A percentile compares a stretch with the other conserved stretches of the same genome.
These are phyloP conservation scores for Monosporozyma servazzii DNA, from an alignment of 805 yeast species.

Conservation along the genomic window DNA sequence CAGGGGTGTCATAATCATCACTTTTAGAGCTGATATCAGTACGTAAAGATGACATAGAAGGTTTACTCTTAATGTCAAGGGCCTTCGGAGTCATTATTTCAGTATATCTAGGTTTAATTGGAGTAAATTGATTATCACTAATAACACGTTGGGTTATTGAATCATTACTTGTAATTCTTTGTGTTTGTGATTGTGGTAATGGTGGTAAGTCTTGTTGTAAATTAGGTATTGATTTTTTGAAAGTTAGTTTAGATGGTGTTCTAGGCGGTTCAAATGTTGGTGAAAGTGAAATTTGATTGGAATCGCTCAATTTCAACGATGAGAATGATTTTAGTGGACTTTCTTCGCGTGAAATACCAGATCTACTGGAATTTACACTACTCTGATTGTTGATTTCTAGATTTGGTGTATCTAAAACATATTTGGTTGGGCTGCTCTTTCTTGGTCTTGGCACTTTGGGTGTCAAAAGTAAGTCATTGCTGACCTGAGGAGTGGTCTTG, in stretches of 20 bases:
- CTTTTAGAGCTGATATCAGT: background rate
- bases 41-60: background rate
- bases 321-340: constrained; percentile 11
- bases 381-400: background rate
- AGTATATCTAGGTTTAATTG: background rate
- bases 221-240: background rate
- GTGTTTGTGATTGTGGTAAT: constrained; percentile 3
- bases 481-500: background rate
- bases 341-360: background rate
- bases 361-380: background rate
- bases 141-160: constrained; percentile 3
- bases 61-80: background rate
- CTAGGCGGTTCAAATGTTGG: constrained; percentile 3
- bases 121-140: background rate
- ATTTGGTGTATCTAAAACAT: background rate
- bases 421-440: constrained; percentile 19
- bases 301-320: constrained; percentile 1
- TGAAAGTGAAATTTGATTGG: constrained; percentile 5
- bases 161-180: constrained; percentile 14
- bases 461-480: background rate
- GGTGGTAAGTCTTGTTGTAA: background rate
- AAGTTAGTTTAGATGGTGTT: constrained; percentile 2
- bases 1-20: background rate
- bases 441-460: constrained; percentile 24
- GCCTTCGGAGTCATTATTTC: background rate